These are phyloP conservation scores for Castanopsis chinensis DNA, from an alignment of 306 rosid species.

Conservation along the genomic window DNA sequence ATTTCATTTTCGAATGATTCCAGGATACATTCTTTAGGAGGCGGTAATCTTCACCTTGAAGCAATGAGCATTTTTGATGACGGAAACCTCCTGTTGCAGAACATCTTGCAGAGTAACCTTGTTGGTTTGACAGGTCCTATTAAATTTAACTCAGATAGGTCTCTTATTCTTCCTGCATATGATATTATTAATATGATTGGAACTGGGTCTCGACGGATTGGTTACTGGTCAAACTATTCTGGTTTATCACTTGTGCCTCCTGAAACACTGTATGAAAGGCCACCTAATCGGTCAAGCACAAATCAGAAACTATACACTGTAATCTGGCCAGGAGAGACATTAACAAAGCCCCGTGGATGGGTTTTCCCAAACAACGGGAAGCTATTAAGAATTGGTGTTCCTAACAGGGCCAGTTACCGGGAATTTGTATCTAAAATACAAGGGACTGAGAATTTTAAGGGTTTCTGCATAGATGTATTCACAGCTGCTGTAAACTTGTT, in stretches of 20 bases:
- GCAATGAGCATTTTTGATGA: slow-evolving; percentile 82
- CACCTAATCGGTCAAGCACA: slow-evolving; percentile 72
- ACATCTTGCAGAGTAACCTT: slow-evolving; percentile 58
- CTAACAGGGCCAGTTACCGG: slow-evolving; percentile 62
- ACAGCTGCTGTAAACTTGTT: slow-evolving; percentile 70
- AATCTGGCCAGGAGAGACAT: slow-evolving; percentile 95
- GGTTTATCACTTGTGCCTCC: slow-evolving; percentile 78
- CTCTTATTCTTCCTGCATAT: slow-evolving; percentile 73
- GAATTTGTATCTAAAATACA: slow-evolving; percentile 64
- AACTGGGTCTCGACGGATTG: slow-evolving; percentile 63
- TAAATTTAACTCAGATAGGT: slow-evolving; percentile 53
- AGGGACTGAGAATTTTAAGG: slow-evolving; percentile 75
- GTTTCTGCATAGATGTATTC: slow-evolving; percentile 88
- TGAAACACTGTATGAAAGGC: slow-evolving; percentile 65
- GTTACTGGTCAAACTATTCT: slow-evolving; percentile 97
- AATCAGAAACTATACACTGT: slow-evolving; percentile 57
- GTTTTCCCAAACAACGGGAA: slow-evolving; percentile 90
- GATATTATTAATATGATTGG: slow-evolving; percentile 79
- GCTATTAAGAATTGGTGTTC: slow-evolving; percentile 75
- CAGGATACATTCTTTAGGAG: slow-evolving; percentile 30
- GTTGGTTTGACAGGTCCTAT: slow-evolving; percentile 75
- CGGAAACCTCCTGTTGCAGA: slow-evolving; percentile 58
- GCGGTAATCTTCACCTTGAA: slow-evolving; percentile 65
- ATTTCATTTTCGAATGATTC: slow-evolving; percentile 71
- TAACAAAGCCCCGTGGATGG: slow-evolving; percentile 87